Conservation (phyloP, 2,329 filamentous ascomycete species). For the Myriosclerotinia scirpicola region DNA sequence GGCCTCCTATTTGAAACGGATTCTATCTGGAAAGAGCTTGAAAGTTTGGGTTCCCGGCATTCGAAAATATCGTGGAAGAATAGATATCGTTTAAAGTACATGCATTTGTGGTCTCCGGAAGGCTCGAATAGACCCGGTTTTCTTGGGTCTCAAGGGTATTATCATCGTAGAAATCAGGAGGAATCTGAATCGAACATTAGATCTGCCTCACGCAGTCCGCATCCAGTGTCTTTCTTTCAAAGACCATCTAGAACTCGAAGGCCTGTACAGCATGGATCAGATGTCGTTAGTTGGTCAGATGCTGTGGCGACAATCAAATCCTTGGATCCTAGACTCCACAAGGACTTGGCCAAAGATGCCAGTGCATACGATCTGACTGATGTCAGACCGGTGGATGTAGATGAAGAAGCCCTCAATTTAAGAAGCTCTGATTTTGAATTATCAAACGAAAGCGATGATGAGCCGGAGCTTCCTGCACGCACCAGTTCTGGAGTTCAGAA, state of each 20-base stretch:
- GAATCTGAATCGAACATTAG: neutral
- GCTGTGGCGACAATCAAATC: slow-evolving; percentile 36
- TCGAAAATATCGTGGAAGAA: slow-evolving; percentile 20
- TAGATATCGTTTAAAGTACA: neutral
- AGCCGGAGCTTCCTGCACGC: slow-evolving; percentile 14
- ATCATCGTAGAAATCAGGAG: neutral
- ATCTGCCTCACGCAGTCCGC: neutral
- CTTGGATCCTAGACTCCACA: slow-evolving; percentile 36
- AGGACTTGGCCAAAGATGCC: slow-evolving; percentile 35
- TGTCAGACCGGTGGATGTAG: neutral
- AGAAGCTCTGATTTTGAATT: slow-evolving; percentile 7
- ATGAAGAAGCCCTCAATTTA: slow-evolving; percentile 3
- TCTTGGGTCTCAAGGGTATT: too few relatives aligned
- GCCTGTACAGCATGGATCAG: slow-evolving; percentile 34
- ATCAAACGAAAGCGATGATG: neutral
- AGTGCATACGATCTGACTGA: slow-evolving; percentile 24
- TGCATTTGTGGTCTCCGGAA: slow-evolving; percentile 18
- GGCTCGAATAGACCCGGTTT: neutral
- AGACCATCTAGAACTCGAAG: slow-evolving; percentile 31
- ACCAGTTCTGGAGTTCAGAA: neutral
- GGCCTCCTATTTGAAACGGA: slow-evolving; percentile 24
- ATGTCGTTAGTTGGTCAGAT: slow-evolving; percentile 38
- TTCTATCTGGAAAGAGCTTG: slow-evolving; percentile 32
- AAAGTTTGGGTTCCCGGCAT: slow-evolving; percentile 32
- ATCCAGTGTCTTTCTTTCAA: slow-evolving; percentile 3